phyloP scores from a whole-genome alignment of 345 rosid species.

The Cardamine resedifolia region DNA sequence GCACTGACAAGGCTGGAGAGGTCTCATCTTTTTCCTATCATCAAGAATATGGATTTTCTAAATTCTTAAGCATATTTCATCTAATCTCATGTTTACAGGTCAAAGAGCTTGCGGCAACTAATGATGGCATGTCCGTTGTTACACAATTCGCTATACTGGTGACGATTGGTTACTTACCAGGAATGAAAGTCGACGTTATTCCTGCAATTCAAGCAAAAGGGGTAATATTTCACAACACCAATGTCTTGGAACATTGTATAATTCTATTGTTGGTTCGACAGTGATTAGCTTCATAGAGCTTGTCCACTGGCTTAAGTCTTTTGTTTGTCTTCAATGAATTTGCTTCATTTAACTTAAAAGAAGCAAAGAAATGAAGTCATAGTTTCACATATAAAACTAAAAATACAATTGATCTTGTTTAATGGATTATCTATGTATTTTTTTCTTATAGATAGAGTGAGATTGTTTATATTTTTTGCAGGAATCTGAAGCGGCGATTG shows the following conservation, averaged over 20 bases:
- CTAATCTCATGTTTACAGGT: conserved; percentile 39
- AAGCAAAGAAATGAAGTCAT: neutral
- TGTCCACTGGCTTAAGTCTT: neutral
- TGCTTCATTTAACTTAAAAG: neutral
- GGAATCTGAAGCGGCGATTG: conserved; percentile 37
- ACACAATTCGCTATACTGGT: conserved; percentile 46
- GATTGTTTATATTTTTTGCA: conserved; percentile 28
- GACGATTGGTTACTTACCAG: conserved; percentile 82
- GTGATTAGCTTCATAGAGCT: neutral
- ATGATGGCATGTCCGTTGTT: neutral
- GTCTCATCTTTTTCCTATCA: conserved; percentile 37
- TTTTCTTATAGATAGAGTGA: neutral
- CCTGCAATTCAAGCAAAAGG: conserved; percentile 39
- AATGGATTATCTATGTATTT: conserved; percentile 2
- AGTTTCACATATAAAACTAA: neutral
- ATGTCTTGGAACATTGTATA: neutral
- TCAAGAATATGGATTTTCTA: neutral
- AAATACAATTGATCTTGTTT: neutral
- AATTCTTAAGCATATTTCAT: neutral
- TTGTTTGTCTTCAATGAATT: neutral
- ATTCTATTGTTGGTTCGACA: neutral
- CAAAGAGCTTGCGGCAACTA: conserved; percentile 22
- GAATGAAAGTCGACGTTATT: conserved; percentile 71
- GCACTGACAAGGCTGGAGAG: conserved; percentile 54
- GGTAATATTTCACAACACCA: conserved; percentile 39